Percentiles rank a stretch among this genome's conserved stretches.
Conservation (phyloP, 495 filamentous ascomycete genomes). For the Annulohypoxylon stygium region DNA sequence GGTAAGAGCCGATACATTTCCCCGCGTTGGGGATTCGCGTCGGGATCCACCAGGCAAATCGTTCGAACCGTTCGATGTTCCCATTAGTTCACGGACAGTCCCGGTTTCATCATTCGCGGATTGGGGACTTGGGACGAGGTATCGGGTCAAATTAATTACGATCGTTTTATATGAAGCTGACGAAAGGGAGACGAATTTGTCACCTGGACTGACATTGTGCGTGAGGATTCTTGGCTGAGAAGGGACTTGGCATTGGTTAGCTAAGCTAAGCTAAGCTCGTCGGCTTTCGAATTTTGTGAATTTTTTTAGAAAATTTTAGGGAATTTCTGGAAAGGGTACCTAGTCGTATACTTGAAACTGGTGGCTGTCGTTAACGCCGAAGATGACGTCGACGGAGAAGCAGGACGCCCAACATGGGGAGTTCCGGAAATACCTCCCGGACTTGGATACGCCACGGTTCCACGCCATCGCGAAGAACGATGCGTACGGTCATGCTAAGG, state of each 20-base stretch:
- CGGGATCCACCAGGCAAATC: constrained; percentile 29
- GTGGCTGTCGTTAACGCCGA: background rate
- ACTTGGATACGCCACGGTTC: constrained; percentile 71
- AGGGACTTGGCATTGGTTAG: background rate
- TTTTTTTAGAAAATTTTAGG: background rate
- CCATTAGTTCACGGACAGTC: constrained; percentile 19
- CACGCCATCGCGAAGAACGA: constrained; percentile 72
- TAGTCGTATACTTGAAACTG: background rate
- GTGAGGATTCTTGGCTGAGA: background rate
- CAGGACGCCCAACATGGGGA: constrained; percentile 46
- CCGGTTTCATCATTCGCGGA: background rate
- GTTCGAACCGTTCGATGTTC: constrained; percentile 38
- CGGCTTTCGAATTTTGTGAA: background rate
- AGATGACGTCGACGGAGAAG: constrained; percentile 38
- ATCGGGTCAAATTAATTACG: background rate
- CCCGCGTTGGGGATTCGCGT: constrained; percentile 41
- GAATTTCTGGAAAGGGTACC: background rate
- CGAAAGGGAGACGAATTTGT: background rate
- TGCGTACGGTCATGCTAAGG: constrained; percentile 72
- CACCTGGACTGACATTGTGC: no score
- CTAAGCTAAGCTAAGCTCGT: background rate
- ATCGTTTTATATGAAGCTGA: background rate
- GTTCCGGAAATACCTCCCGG: constrained; percentile 72
- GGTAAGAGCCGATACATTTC: constrained; percentile 48
- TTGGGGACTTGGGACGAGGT: background rate